phyloP scores from a whole-genome alignment of 1,284 basidiomycete species.

The Apiotrichum domesticum region DNA sequence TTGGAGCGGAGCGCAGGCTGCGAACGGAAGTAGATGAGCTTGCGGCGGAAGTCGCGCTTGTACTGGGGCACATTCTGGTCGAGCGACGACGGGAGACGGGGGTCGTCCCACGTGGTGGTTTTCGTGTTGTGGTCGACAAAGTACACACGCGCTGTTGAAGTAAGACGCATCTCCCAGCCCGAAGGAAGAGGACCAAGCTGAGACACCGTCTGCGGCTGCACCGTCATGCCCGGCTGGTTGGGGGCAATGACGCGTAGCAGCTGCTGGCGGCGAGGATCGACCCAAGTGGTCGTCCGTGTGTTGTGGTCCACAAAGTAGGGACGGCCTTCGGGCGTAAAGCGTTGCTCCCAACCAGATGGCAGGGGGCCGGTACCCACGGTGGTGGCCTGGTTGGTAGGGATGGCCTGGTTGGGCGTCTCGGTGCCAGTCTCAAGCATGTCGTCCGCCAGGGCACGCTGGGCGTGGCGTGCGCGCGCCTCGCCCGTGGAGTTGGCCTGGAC shows the following conservation, averaged over 20 bases:
- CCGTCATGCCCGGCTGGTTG: slow-evolving; percentile 66
- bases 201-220: slow-evolving; percentile 72
- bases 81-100: slow-evolving; percentile 64
- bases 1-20: slow-evolving; percentile 88
- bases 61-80: slow-evolving; percentile 94
- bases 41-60: slow-evolving; percentile 97
- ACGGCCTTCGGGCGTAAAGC: slow-evolving; percentile 92
- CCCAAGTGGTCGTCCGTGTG: slow-evolving; percentile 96
- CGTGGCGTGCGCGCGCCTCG: slow-evolving; percentile 67
- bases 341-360: slow-evolving; percentile 96
- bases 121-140: slow-evolving; percentile 92
- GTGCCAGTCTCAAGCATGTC: slow-evolving; percentile 59
- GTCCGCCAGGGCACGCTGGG: slow-evolving; percentile 68
- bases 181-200: slow-evolving; percentile 92
- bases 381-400: slow-evolving; percentile 53
- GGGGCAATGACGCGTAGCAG: slow-evolving; percentile 80
- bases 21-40: slow-evolving; percentile 97
- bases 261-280: slow-evolving; percentile 86
- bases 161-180: slow-evolving; percentile 96
- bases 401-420: slow-evolving; percentile 19
- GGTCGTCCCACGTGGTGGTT: slow-evolving; percentile 96
- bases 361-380: slow-evolving; percentile 74
- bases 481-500: slow-evolving; percentile 53
- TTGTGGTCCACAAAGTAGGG: slow-evolving; percentile 98
- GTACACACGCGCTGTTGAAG: slow-evolving; percentile 85